These are phyloP conservation scores for Penicillium frequentans DNA, from an alignment of 2,329 filamentous ascomycete species.

Conservation along the genomic window DNA sequence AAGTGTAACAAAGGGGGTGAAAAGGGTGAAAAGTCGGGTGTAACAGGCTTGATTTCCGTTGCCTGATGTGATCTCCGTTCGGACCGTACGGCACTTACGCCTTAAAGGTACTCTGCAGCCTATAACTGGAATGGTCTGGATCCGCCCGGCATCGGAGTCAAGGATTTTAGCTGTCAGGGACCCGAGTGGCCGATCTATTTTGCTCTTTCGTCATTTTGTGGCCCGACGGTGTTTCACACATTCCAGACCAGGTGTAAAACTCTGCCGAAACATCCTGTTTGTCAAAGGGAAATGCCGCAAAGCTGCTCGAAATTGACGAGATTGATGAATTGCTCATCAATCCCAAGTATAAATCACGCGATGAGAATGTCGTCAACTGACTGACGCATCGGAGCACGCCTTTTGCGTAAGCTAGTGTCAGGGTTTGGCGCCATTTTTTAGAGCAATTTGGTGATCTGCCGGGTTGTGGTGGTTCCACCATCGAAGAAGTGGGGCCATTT, in stretches of 20 bases:
- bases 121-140: not conserved
- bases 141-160: constrained; percentile 4
- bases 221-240: not conserved
- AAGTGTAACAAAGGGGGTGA: not conserved
- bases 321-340: not conserved
- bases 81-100: constrained; percentile 17
- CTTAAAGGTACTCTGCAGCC: not conserved
- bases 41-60: constrained; percentile 7
- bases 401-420: constrained; percentile 7
- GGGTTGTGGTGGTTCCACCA: constrained; percentile 16
- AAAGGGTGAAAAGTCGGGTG: constrained; percentile 4
- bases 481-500: not conserved
- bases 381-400: constrained; percentile 16
- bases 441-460: constrained; percentile 22
- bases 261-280: not conserved
- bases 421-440: constrained; percentile 17
- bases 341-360: constrained; percentile 5
- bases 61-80: constrained; percentile 22
- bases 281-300: not conserved
- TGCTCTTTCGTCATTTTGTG: constrained; percentile 6
- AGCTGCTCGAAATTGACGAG: not conserved
- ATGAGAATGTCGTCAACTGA: not conserved
- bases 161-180: not conserved
- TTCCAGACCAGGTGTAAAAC: not conserved
- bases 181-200: constrained; percentile 1